Percentiles rank a stretch among this genome's conserved stretches.
These are phyloP conservation scores for Chaetomiaceae sp. DNA, from an alignment of 2,329 filamentous ascomycete species.

Conservation along the genomic window DNA sequence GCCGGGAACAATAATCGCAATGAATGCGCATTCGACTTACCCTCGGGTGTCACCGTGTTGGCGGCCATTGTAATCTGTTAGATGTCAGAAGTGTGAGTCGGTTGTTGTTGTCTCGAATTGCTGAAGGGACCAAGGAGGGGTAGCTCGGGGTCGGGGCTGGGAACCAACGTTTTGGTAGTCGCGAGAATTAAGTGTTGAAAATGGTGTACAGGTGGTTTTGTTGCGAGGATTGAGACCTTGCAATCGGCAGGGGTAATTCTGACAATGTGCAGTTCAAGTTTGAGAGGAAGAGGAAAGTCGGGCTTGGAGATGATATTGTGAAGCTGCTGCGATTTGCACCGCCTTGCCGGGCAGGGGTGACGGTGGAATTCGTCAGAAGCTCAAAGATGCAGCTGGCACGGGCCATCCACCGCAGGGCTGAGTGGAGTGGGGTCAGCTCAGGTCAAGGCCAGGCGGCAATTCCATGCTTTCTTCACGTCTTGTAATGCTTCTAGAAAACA, in stretches of 20 bases:
- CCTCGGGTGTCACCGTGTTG: constrained; percentile 27
- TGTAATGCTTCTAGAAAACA: too few relatives aligned
- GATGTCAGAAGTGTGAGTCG: not conserved
- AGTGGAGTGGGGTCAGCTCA: constrained; percentile 6
- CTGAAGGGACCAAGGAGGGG: constrained; percentile 17
- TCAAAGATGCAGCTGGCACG: constrained; percentile 34
- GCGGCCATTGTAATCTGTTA: constrained; percentile 22
- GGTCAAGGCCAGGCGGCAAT: too few relatives aligned
- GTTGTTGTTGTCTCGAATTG: not conserved
- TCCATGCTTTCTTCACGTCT: not conserved
- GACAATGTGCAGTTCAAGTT: not conserved
- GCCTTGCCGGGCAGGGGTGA: constrained; percentile 20
- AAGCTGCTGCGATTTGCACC: constrained; percentile 21
- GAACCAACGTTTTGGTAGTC: constrained; percentile 9
- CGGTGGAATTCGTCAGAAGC: constrained; percentile 43
- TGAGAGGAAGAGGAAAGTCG: constrained; percentile 1
- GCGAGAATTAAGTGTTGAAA: not conserved
- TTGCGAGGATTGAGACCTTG: not conserved
- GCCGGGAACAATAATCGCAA: not conserved
- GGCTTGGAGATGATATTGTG: constrained; percentile 17
- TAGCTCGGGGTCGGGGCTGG: constrained; percentile 19
- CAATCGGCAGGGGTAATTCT: not conserved
- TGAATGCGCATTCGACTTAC: constrained; percentile 17
- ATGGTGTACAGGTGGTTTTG: not conserved
- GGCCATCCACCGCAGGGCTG: constrained; percentile 27